These are phyloP conservation scores for Pleurotus tuber-regium DNA, from an alignment of 768 basidiomycete genomes.

Conservation along the genomic window DNA sequence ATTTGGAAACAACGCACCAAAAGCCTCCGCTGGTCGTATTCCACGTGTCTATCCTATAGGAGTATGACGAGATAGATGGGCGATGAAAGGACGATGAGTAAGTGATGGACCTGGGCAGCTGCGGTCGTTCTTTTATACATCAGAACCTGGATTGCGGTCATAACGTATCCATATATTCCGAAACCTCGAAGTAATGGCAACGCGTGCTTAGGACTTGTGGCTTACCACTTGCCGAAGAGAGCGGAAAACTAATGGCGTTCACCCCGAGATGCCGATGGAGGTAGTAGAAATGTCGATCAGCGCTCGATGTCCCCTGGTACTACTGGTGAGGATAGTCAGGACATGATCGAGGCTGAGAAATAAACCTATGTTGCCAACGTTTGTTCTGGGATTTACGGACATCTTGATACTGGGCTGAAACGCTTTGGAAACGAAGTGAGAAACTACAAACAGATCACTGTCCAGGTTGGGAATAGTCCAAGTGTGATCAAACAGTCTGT, in stretches of 20 bases:
- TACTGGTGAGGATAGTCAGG: too few relatives aligned
- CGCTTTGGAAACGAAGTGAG: too few relatives aligned
- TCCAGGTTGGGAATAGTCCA: too few relatives aligned
- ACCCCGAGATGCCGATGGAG: not conserved
- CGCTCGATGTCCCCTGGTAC: too few relatives aligned
- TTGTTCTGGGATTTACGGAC: too few relatives aligned
- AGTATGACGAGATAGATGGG: not conserved
- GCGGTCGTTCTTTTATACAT: not conserved
- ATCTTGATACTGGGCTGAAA: too few relatives aligned
- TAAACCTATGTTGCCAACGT: too few relatives aligned
- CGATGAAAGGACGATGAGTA: not conserved
- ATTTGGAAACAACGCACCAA: not conserved
- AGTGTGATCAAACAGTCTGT: too few relatives aligned
- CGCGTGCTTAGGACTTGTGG: not conserved
- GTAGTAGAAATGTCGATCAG: too few relatives aligned
- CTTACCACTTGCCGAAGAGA: conserved; percentile 1
- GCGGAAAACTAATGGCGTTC: not conserved
- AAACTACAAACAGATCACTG: too few relatives aligned
- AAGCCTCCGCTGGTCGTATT: not conserved
- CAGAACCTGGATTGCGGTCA: not conserved
- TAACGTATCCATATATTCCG: not conserved
- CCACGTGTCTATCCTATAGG: conserved; percentile 7
- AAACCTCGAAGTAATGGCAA: not conserved
- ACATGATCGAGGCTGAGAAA: too few relatives aligned
- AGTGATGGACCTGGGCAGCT: not conserved